A percentile compares a stretch with the other conserved stretches of the same genome.
Evolutionary conservation across 129 eudicot species (phyloP).

Genomic region (Rutidosis leptorrhynchoides): DNA sequence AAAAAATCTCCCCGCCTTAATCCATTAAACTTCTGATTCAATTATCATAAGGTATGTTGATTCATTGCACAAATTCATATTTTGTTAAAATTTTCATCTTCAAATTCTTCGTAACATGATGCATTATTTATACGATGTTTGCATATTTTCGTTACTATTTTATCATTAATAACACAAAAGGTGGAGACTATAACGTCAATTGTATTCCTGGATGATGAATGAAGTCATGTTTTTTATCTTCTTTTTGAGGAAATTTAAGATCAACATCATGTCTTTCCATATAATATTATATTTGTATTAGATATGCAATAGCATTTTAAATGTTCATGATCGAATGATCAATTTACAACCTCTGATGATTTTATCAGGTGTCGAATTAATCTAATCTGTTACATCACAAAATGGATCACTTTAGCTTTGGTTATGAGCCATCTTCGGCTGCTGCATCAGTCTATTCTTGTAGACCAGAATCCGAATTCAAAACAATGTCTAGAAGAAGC

Average conservation of each 20-base stretch:
- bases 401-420: constrained; percentile 25
- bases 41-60: constrained; percentile 15
- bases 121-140: neutral
- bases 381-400: constrained; percentile 7
- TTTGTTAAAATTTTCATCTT: constrained; percentile 6
- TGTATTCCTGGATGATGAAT: neutral
- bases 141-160: constrained; percentile 7
- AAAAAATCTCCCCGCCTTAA: constrained; percentile 14
- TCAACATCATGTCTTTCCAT: too few relatives aligned
- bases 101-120: constrained; percentile 12
- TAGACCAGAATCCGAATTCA: constrained; percentile 49
- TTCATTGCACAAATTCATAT: constrained; percentile 12
- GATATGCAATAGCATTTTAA: neutral
- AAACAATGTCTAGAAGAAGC: constrained; percentile 39
- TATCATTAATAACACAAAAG: neutral
- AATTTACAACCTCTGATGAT: neutral
- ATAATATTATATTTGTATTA: neutral
- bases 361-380: constrained; percentile 29
- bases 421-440: constrained; percentile 41
- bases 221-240: neutral
- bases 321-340: neutral
- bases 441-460: constrained; percentile 41
- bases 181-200: constrained; percentile 11
- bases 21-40: constrained; percentile 14
- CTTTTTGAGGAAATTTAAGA: neutral